phyloP scores from a whole-genome alignment of 2,329 filamentous ascomycete genomes.

The Cercospora sp. region DNA sequence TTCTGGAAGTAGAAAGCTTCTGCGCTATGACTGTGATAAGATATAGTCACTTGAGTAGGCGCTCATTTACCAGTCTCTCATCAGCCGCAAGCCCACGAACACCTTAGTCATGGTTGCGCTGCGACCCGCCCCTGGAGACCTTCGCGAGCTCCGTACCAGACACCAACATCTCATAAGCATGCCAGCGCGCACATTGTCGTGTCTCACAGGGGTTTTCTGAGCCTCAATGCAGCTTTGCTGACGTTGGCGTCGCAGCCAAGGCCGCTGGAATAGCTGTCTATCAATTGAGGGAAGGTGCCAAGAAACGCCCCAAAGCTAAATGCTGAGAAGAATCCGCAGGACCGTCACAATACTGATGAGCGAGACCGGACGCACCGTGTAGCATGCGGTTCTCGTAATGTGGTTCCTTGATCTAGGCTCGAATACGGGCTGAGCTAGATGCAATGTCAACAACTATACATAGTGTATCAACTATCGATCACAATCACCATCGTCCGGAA shows the following conservation, averaged over 20 bases:
- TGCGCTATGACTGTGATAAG: neutral
- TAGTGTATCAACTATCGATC: neutral
- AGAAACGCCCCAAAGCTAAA: neutral
- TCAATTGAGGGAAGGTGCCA: neutral
- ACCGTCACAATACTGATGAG: neutral
- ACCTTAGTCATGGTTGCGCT: neutral
- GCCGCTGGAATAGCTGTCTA: neutral
- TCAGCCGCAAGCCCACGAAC: neutral
- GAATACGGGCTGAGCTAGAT: neutral
- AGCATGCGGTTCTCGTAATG: neutral
- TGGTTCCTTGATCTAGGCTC: neutral
- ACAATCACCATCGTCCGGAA: neutral
- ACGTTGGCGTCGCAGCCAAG: neutral
- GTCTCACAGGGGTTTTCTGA: neutral
- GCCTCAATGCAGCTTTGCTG: constrained; percentile 1
- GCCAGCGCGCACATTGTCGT: neutral
- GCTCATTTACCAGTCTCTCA: too few species aligned
- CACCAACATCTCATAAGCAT: neutral
- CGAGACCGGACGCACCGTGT: neutral
- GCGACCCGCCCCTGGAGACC: neutral
- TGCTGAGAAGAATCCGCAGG: neutral
- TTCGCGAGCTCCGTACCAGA: neutral
- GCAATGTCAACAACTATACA: neutral
- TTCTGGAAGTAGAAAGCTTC: too few species aligned
- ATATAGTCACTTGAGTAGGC: neutral